A percentile compares a stretch with the other conserved stretches of the same genome.
These are phyloP conservation scores for Teratosphaeria gauchensis DNA, from an alignment of 2,329 filamentous ascomycete genomes.

Conservation along the genomic window DNA sequence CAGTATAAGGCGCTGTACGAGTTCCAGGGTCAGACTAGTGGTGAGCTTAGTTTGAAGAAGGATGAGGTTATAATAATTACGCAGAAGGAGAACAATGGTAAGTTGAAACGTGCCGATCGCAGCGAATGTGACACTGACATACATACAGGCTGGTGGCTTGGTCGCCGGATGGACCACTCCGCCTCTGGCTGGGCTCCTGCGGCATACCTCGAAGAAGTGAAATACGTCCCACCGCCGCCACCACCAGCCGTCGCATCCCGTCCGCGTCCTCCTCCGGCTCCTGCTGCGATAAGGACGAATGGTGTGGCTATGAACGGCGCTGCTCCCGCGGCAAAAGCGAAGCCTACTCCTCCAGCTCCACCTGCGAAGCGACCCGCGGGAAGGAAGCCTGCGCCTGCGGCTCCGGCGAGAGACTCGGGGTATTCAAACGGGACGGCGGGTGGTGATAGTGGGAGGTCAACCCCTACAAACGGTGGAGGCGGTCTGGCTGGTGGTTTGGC, in stretches of 20 bases:
- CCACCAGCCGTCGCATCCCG: slow-evolving; percentile 41
- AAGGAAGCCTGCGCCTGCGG: slow-evolving; percentile 59
- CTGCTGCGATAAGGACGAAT: slow-evolving; percentile 21
- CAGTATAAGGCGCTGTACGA: slow-evolving; percentile 89
- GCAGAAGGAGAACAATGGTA: slow-evolving; percentile 94
- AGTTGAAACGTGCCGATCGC: slow-evolving; percentile 21
- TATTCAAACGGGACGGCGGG: slow-evolving; percentile 32
- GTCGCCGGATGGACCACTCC: slow-evolving; percentile 56
- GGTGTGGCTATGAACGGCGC: slow-evolving; percentile 27
- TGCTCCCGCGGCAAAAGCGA: slow-evolving; percentile 40
- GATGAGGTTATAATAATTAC: slow-evolving; percentile 80
- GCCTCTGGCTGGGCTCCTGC: slow-evolving; percentile 91
- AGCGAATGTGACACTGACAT: neutral
- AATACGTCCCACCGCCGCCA: slow-evolving; percentile 43
- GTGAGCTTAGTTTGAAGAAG: slow-evolving; percentile 71
- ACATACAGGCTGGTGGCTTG: slow-evolving; percentile 82
- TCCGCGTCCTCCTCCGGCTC: slow-evolving; percentile 55
- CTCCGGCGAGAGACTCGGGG: slow-evolving; percentile 57
- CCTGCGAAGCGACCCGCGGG: slow-evolving; percentile 70
- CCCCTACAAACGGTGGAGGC: slow-evolving; percentile 25
- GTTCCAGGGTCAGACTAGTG: slow-evolving; percentile 73
- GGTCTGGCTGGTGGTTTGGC: slow-evolving; percentile 41
- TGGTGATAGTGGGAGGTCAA: slow-evolving; percentile 28
- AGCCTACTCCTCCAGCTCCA: slow-evolving; percentile 65
- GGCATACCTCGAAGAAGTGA: slow-evolving; percentile 83